phyloP scores from a whole-genome alignment of 2,329 filamentous ascomycete species.

The Sclerotinia minor region DNA sequence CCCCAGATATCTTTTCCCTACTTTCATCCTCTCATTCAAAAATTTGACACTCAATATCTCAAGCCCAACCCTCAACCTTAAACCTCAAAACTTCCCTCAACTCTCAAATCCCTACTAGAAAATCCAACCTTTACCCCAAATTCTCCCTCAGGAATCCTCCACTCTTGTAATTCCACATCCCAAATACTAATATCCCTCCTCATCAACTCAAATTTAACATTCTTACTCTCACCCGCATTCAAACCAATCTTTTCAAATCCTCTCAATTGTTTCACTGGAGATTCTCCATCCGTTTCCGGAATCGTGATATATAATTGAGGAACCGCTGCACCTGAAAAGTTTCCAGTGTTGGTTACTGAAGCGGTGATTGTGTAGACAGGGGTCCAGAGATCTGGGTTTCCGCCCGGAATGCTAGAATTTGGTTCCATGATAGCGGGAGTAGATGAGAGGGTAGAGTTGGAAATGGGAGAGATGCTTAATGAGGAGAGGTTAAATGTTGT shows the following conservation, averaged over 20 bases:
- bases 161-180: constrained; percentile 75
- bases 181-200: constrained; percentile 84
- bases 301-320: constrained; percentile 43
- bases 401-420: constrained; percentile 48
- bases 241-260: constrained; percentile 77
- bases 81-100: constrained; percentile 21
- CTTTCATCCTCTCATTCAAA: too few relatives aligned
- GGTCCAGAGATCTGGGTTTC: constrained; percentile 58
- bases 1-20: too few relatives aligned
- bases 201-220: constrained; percentile 68
- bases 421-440: constrained; percentile 39
- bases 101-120: constrained; percentile 33
- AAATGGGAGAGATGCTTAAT: constrained; percentile 36
- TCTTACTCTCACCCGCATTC: constrained; percentile 62
- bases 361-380: constrained; percentile 50
- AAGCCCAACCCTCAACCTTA: too few relatives aligned
- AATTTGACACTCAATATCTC: too few relatives aligned
- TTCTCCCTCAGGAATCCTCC: constrained; percentile 52
- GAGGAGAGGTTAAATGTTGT: constrained; percentile 62
- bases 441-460: constrained; percentile 43
- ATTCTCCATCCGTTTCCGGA: constrained; percentile 2
- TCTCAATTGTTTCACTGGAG: constrained; percentile 61
- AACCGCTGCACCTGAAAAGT: constrained; percentile 37
- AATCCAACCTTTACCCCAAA: constrained; percentile 34
- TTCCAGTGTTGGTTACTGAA: constrained; percentile 54